Base-by-base conservation (phyloP, 164 flowering plant species). In the Nymphaea colorata region DNA sequence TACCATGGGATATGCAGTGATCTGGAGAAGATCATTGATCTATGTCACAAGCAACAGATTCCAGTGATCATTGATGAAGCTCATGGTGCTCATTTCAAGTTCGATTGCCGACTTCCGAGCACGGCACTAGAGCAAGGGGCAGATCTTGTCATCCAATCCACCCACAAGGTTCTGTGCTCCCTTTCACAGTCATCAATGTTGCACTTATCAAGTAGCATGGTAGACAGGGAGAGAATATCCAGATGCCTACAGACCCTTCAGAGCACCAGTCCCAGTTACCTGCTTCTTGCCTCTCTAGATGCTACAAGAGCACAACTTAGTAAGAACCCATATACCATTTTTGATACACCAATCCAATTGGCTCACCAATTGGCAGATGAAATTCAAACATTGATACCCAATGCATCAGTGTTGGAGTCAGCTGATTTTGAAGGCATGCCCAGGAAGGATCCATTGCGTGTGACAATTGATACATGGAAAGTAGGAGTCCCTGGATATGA, bases 131-230 rank as follows among this genome's bases (percentile, higher is more conserved):
- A 77, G 66, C 85, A 82, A 77, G 85, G 84, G 45, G 83, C 82
- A 14, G 87, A 84, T 66, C 69, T 84, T 14, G 80, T 70, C 3
- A 77, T 84, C n/a, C 87, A 84, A 61, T 84, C 87, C 44, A 84
- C 84, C 41, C 85, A 84, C 78, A 82, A 84, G 67, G 85, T 82
- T 8, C 71, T 84, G 25, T 77, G 78, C 69, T 84, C 87, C 68
- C 79, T 84, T 18, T 79, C 85, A 25, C 85, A 82, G 64, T 81
- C 85, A 44, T 82, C 87, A 59, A 84, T 84, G 85, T 67, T 84
- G 61, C 85, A 82, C 53, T 64, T 75, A 71, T 76, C 84, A 4
- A 84, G 87, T 65, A 65, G 79, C 64, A 72, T 82, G n/a, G 76
- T 84, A 42, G 82, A 81, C 61, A 79, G 77, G 64, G 84, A 79